Conservation (phyloP, 345 rosid genomes). For the Murraya paniculata region DNA sequence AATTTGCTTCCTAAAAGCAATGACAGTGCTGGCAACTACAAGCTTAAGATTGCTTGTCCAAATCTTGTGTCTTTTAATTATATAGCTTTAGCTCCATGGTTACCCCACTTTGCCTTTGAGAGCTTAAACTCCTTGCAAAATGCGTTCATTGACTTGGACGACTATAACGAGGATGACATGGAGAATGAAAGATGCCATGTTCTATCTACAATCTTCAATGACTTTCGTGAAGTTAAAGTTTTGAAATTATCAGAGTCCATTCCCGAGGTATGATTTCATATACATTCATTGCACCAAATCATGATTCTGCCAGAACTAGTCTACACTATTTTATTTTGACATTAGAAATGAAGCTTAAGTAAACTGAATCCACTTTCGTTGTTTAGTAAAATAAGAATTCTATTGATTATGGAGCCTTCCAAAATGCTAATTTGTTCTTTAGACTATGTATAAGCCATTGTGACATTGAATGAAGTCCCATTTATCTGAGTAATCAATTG, state of each 20-base stretch:
- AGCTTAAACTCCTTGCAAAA: neutral
- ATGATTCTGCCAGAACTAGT: neutral
- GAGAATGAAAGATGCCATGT: neutral
- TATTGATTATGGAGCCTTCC: too few species aligned
- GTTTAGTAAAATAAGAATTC: neutral
- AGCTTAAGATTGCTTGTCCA: constrained; percentile 3
- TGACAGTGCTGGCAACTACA: too few species aligned
- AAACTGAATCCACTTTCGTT: neutral
- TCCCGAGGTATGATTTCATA: neutral
- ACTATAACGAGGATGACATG: neutral
- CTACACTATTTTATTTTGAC: too few species aligned
- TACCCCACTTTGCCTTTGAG: neutral
- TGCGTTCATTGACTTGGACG: neutral
- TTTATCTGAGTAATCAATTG: neutral
- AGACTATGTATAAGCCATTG: too few species aligned
- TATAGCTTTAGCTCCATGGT: neutral
- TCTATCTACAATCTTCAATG: neutral
- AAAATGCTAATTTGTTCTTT: too few species aligned
- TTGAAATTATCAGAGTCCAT: neutral
- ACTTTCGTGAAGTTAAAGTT: neutral
- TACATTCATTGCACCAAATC: neutral
- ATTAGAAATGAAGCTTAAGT: neutral
- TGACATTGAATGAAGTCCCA: too few species aligned
- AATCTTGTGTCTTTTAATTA: neutral
- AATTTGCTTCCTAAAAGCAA: neutral